Evolutionary conservation across 331 rosid species (phyloP), one percentile per base, ranked within the genome.

Genomic region (Dryas integrifolia): DNA sequence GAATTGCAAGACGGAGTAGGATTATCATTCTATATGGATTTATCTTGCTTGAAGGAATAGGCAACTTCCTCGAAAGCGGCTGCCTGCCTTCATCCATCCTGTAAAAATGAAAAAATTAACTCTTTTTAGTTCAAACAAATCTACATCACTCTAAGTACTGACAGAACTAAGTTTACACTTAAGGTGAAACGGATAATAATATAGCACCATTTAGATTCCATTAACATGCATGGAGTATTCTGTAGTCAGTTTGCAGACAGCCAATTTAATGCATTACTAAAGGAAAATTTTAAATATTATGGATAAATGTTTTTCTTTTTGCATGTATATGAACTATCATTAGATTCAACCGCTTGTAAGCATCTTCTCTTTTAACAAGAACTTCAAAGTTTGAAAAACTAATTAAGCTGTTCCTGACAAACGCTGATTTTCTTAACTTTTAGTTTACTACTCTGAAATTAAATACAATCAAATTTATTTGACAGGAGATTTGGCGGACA

Each of bases 61-160:
- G 69, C 70, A 81, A 55, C 83, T 92, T 92, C 52, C 98, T 82
- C 11, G 96, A 92, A 14, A 92, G 76, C 35, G 98, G 92, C 76
- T 88, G 98, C 65, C 96, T 88, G 68, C 80, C 94, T 80, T 90
- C 96, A 70, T 90, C 96, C 96, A 92, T 90, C 88, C 98, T 92
- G 72, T 60, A 79, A 24, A 66, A 63, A 26, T 15, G 57, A 73
- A n/a, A 53, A 16, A 46, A 62, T 40, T 30, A 40, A 45, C 67
- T 39, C 18, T 62, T 26, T 40, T 39, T n/a, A 49, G 67, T 62
- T 40, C 44, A 58, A 35, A 50, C 24, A 35, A 44, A 43, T 39
- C 41, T 41, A 9, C n/a, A 62, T 40, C 67, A 40, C 18, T n/a
- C 6, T 59, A 18, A 30, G 44, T 35, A 59, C 6, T 61, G 48